Evolutionary conservation across 768 basidiomycete genomes (phyloP).

Genomic region (Postia placenta): DNA sequence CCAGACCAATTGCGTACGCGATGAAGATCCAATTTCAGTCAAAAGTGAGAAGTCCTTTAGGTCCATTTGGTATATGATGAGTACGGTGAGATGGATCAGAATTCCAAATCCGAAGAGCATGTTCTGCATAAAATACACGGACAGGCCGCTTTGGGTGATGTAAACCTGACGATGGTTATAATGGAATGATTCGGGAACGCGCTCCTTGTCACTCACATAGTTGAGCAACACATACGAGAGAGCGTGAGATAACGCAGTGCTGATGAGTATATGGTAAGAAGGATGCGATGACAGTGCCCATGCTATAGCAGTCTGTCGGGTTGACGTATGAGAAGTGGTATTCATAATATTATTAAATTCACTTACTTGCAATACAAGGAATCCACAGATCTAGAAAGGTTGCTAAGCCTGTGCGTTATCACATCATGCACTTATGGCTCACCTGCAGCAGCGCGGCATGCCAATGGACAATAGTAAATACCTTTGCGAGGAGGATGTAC

Average conservation of each 20-base stretch:
- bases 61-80: background rate
- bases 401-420: background rate
- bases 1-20: background rate
- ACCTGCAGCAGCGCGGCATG: constrained; percentile 31
- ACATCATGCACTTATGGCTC: background rate
- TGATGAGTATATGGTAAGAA: constrained; percentile 4
- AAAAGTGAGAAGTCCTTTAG: background rate
- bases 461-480: constrained; percentile 21
- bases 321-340: no score
- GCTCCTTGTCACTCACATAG: constrained; percentile 7
- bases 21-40: background rate
- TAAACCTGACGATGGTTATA: constrained; percentile 12
- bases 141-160: constrained; percentile 7
- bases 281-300: background rate
- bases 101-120: constrained; percentile 9
- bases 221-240: constrained; percentile 9
- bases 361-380: constrained; percentile 23
- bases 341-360: no score
- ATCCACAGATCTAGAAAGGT: constrained; percentile 26
- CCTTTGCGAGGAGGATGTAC: constrained; percentile 14
- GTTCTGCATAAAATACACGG: constrained; percentile 9
- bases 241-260: constrained; percentile 8
- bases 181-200: background rate
- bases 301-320: no score
- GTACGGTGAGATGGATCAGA: background rate